Evolutionary conservation across 176 grass and related monocot species (phyloP).

Genomic region (Zoysia pacifica): DNA sequence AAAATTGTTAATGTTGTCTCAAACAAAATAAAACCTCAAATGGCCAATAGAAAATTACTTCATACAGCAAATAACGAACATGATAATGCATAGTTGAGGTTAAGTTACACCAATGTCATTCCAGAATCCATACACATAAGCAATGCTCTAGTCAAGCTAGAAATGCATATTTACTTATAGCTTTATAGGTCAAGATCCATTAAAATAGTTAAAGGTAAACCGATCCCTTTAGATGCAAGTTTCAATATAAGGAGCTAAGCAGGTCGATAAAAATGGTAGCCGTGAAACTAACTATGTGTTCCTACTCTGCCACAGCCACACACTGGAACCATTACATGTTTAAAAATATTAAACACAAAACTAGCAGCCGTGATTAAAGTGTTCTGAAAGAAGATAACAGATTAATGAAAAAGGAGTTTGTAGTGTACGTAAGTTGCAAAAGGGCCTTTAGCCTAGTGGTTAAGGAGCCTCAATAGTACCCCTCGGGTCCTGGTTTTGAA

Average conservation of each 20-base stretch:
- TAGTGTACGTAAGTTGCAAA: background rate
- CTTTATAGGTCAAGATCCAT: slow-evolving; percentile 10
- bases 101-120: slow-evolving; percentile 15
- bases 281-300: background rate
- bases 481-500: too few relatives aligned
- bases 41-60: background rate
- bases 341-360: background rate
- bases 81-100: slow-evolving; percentile 19
- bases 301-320: background rate
- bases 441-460: too few relatives aligned
- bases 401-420: slow-evolving; percentile 10
- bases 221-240: slow-evolving; percentile 12
- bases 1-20: slow-evolving; percentile 27
- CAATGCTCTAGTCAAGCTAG: slow-evolving; percentile 12
- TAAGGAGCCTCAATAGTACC: too few relatives aligned
- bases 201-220: background rate
- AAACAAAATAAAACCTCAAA: slow-evolving; percentile 14
- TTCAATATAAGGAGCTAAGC: slow-evolving; percentile 22
- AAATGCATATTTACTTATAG: background rate
- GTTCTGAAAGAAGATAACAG: background rate
- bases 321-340: slow-evolving; percentile 10
- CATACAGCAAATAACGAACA: slow-evolving; percentile 17
- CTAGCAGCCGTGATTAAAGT: background rate
- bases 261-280: background rate
- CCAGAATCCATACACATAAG: slow-evolving; percentile 13